Evolutionary conservation across 2,329 filamentous ascomycete genomes (phyloP), one percentile per base, ranked within the genome.

Genomic region (Hysterium pulicare): DNA sequence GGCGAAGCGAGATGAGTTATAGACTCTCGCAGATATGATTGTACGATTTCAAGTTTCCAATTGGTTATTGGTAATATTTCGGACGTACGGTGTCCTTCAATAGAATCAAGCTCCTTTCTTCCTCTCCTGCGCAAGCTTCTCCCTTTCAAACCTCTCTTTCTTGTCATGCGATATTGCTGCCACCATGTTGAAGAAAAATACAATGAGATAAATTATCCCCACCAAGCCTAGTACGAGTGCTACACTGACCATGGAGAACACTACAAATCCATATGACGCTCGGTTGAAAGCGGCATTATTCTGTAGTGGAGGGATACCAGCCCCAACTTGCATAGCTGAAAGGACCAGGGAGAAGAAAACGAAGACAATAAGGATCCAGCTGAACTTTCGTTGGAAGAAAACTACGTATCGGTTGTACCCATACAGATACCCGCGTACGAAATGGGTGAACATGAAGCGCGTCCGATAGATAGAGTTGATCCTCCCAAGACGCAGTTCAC

Each of bases 391-490:
- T 46, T 67, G 57, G 46, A 68, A 67, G 49, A 67, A 68, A 19
- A 64, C 57, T 3, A 58, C 61, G 40, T 68, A 68, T 44, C 63
- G 61, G 30, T 67, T 67, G 46, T 68, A 67, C 2, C 61, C 61
- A 38, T 67, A 68, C 10, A 68, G 40, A 35, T 68, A 68, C 3
- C 65, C 65, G 15, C 64, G 59, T 1, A 68, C 61, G 30, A 66
- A 68, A 39, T 67, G 57, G 21, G 57, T 61, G 30, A 36, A 40
- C 22, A 57, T 49, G 49, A 55, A 64, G 17, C 61, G 55, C 3
- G 48, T 57, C 21, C 65, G 57, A 42, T 67, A 68, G 19, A 61
- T 64, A 8, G 53, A 49, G 38, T 68, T 68, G 38, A 68, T 60
- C 10, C 66, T 50, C 0, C 61, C 57, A 2, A 67, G 48, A 0